phyloP scores from a whole-genome alignment of 495 filamentous ascomycete species.

The Podospora pseudocomata region DNA sequence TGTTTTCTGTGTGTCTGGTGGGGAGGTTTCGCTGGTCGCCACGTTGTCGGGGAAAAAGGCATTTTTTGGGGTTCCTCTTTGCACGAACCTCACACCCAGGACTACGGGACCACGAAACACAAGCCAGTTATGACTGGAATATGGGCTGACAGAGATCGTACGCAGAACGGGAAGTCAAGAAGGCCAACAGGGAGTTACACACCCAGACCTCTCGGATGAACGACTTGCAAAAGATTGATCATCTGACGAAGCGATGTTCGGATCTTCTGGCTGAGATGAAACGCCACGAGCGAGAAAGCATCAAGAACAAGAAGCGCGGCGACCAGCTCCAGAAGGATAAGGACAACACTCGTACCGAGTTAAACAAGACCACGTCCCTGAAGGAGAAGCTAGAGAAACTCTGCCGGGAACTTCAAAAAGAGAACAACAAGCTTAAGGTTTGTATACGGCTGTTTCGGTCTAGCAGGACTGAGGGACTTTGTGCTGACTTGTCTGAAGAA shows the following conservation, averaged over 20 bases:
- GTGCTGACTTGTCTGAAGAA: constrained; percentile 58
- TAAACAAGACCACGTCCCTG: constrained; percentile 79
- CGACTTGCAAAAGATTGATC: constrained; percentile 68
- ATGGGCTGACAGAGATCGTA: constrained; percentile 20
- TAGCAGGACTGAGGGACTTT: not conserved
- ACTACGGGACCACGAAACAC: not conserved
- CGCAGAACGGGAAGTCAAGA: constrained; percentile 70
- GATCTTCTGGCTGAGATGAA: constrained; percentile 93
- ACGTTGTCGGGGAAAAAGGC: not conserved
- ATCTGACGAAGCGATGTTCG: constrained; percentile 83
- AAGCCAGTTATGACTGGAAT: not conserved
- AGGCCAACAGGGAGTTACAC: constrained; percentile 84
- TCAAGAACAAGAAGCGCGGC: constrained; percentile 91
- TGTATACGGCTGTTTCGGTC: not conserved
- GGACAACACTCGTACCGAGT: constrained; percentile 78
- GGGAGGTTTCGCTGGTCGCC: not conserved
- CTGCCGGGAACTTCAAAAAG: constrained; percentile 84
- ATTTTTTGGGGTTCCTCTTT: not conserved
- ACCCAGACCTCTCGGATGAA: constrained; percentile 78
- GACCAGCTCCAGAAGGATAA: constrained; percentile 97
- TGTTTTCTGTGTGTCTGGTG: not conserved
- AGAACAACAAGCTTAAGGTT: constrained; percentile 97
- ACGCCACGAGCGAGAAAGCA: constrained; percentile 84
- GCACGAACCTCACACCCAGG: not conserved
- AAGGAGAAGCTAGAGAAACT: constrained; percentile 95